Conservation (phyloP, 2,329 filamentous ascomycete genomes). For the Aureobasidium sp. region DNA sequence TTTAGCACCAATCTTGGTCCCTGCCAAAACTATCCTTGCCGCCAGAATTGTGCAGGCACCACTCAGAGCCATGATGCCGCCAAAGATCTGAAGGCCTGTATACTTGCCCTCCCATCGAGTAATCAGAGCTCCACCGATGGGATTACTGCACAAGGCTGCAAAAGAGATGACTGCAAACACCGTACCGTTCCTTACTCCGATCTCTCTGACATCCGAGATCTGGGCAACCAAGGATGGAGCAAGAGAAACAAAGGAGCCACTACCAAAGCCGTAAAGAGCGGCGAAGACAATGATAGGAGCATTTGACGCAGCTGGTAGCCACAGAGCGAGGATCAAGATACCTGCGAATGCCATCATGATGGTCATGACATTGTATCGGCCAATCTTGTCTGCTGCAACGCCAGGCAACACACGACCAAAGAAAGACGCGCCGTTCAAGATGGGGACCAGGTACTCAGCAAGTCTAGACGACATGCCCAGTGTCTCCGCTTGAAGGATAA, state of each 20-base stretch:
- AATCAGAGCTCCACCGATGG: conserved; percentile 43
- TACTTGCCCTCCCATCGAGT: conserved; percentile 47
- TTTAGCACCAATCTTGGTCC: conserved; percentile 19
- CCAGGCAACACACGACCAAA: conserved; percentile 52
- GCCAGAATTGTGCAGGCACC: conserved; percentile 36
- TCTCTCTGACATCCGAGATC: conserved; percentile 61
- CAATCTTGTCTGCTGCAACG: conserved; percentile 47
- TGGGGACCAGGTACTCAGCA: conserved; percentile 47
- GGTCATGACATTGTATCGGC: conserved; percentile 49
- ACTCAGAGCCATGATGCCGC: conserved; percentile 47
- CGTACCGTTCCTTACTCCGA: conserved; percentile 58
- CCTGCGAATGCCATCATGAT: conserved; percentile 41
- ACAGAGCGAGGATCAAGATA: conserved; percentile 47
- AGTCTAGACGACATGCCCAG: conserved; percentile 44
- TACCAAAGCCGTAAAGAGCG: conserved; percentile 62
- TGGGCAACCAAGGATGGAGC: conserved; percentile 60
- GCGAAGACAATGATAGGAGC: conserved; percentile 58
- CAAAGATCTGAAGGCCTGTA: conserved; percentile 58
- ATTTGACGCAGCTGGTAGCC: conserved; percentile 47
- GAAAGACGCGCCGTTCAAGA: conserved; percentile 45
- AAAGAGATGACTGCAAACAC: conserved; percentile 57
- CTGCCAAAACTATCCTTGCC: conserved; percentile 31
- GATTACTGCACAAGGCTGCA: conserved; percentile 58
- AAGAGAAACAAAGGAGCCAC: conserved; percentile 59
- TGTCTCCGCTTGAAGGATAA: conserved; percentile 39